Base-by-base conservation (phyloP, 2,329 filamentous ascomycete species). In the Penicillium sp. region DNA sequence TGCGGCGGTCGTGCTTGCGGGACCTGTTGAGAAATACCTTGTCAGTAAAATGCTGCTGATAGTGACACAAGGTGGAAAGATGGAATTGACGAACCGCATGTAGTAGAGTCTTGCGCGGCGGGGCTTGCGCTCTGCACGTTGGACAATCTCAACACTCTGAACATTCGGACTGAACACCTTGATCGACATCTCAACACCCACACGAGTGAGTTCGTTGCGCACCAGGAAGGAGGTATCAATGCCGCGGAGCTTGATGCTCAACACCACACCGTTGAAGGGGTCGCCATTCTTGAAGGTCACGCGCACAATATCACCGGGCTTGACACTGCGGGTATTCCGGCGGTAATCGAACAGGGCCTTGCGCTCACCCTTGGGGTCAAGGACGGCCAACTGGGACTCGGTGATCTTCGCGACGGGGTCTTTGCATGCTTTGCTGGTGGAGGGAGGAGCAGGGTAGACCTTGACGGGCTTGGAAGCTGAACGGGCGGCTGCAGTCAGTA, bases 131-230 rank as follows among this genome's bases (percentile, higher is more conserved):
- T 85, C 83, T 62, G 86, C 84, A 68, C 93, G 83, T 85, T 96
- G 91, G 75, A 98, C 90, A 67, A 99, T 89, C 78, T 99, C 93
- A 70, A 99, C 91, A 62, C 90, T 91, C 72, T 90, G 87, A 31
- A 98, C 89, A 71, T 90, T 89, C 59, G 93, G 93, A 71, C 87
- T 90, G 81, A 95, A 98, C 57, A 98, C 82, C 82, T 99, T 99
- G 78, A 90, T 92, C 88, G 91, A 96, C 91, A 96, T 95, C 84
- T 99, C 95, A 58, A 96, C 91, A 59, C 91, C 90, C 7, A 96
- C 86, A 67, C 90, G 86, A 65, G 91, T 93, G 67, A 99, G 79
- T 72, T 96, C 87, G 68, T 93, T 93, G 55, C 95, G 85, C 58
- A 99, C 82, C 58, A 96, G 79, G 54, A 99, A 88, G 4, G 90